A percentile compares a stretch with the other conserved stretches of the same genome.
phyloP scores from a whole-genome alignment of 2,329 filamentous ascomycete species.

The Phaeosphaeriaceae sp. region DNA sequence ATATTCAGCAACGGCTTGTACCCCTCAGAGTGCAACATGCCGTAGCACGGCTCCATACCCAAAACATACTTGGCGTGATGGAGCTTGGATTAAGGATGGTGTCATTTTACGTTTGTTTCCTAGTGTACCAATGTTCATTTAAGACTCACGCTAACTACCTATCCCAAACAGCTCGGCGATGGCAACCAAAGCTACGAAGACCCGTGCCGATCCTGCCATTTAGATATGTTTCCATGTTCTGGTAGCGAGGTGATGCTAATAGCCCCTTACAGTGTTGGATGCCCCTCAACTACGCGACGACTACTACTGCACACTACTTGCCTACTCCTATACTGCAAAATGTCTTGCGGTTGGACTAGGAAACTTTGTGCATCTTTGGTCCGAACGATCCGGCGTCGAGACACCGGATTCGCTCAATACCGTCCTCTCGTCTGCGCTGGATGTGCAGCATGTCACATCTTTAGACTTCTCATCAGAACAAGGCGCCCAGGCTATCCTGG shows the following conservation, averaged over 20 bases:
- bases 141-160: conserved; percentile 22
- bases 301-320: conserved; percentile 91
- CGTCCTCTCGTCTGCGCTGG: conserved; percentile 51
- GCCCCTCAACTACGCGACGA: conserved; percentile 90
- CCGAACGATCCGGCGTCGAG: conserved; percentile 72
- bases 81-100: conserved; percentile 48
- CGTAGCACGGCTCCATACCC: conserved; percentile 5
- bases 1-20: conserved; percentile 22
- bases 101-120: conserved; percentile 40
- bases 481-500: conserved; percentile 80
- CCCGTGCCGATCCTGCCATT: conserved; percentile 75
- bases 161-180: conserved; percentile 32
- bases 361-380: conserved; percentile 85
- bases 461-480: conserved; percentile 85
- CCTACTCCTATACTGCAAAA: conserved; percentile 77
- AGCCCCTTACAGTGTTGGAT: conserved; percentile 72
- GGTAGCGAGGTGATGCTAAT: conserved; percentile 38
- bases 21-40: conserved; percentile 7
- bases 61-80: conserved; percentile 49
- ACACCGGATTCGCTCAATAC: conserved; percentile 61
- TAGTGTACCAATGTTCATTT: conserved; percentile 3
- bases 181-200: conserved; percentile 34
- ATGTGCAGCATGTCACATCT: conserved; percentile 70
- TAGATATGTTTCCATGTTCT: conserved; percentile 62
- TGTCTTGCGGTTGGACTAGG: conserved; percentile 85